Evolutionary conservation across 1,284 basidiomycete genomes (phyloP).

Genomic region (Pascua guehoae): DNA sequence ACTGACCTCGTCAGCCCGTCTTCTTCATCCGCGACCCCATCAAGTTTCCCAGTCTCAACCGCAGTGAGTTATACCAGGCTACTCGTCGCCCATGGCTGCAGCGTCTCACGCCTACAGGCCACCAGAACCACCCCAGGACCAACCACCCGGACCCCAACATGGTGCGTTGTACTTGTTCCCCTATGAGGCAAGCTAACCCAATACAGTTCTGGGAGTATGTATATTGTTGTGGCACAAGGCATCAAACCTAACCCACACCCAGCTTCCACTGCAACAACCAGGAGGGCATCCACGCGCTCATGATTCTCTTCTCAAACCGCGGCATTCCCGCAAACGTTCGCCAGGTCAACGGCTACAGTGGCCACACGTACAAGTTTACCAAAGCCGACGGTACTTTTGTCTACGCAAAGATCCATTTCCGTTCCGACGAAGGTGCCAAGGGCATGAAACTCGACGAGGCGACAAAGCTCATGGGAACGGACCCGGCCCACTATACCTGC

Average conservation of each 20-base stretch:
- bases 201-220: conserved; percentile 66
- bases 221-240: background rate
- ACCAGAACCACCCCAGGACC: conserved; percentile 63
- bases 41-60: conserved; percentile 77
- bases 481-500: conserved; percentile 65
- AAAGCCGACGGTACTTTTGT: conserved; percentile 56
- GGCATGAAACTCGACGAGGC: conserved; percentile 55
- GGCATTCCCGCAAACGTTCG: conserved; percentile 73
- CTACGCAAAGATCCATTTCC: conserved; percentile 83
- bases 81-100: no score
- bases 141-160: conserved; percentile 43
- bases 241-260: conserved; percentile 1
- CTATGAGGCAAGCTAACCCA: conserved; percentile 21
- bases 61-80: conserved; percentile 32
- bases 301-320: conserved; percentile 75
- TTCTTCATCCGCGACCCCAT: conserved; percentile 80
- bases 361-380: conserved; percentile 48
- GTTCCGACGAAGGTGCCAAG: conserved; percentile 68
- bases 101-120: conserved; percentile 46
- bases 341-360: conserved; percentile 79
- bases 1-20: conserved; percentile 52
- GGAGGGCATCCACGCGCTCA: conserved; percentile 65
- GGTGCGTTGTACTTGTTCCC: background rate
- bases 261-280: conserved; percentile 53
- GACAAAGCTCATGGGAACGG: conserved; percentile 38